Evolutionary conservation across 1,284 basidiomycete species (phyloP).

Genomic region (Ustilago crameri): DNA sequence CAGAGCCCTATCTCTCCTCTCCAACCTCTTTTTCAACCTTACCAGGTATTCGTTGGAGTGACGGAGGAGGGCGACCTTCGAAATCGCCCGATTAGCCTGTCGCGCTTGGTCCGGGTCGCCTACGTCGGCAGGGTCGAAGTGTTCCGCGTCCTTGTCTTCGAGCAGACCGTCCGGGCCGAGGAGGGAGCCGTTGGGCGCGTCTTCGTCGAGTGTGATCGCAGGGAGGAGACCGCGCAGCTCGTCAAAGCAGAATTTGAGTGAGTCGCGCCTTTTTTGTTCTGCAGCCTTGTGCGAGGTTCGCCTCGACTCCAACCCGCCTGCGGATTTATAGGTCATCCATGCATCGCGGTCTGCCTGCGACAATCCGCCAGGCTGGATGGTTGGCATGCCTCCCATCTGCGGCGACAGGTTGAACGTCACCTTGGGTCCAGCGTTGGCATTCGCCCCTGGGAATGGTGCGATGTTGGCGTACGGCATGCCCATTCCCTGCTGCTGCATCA

Average conservation of each 20-base stretch:
- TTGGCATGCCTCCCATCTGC: constrained; percentile 31
- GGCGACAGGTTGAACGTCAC: constrained; percentile 43
- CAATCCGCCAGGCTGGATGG: constrained; percentile 48
- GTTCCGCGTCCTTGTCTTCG: constrained; percentile 61
- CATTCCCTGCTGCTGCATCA: constrained; percentile 6
- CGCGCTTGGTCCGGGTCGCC: constrained; percentile 48
- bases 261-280: constrained; percentile 95
- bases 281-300: constrained; percentile 96
- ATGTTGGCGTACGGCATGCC: constrained; percentile 29
- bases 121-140: constrained; percentile 47
- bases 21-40: constrained; percentile 80
- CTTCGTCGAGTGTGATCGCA: constrained; percentile 64
- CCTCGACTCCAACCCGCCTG: constrained; percentile 70
- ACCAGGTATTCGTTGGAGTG: constrained; percentile 89
- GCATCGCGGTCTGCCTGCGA: constrained; percentile 53
- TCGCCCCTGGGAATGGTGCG: constrained; percentile 27
- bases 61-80: constrained; percentile 89
- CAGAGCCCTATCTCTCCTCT: constrained; percentile 85
- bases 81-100: constrained; percentile 78
- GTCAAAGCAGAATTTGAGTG: constrained; percentile 94
- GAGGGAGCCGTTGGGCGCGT: constrained; percentile 61
- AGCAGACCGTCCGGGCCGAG: constrained; percentile 61
- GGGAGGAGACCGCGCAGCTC: constrained; percentile 88
- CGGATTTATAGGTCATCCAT: constrained; percentile 54
- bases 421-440: constrained; percentile 17